These are phyloP conservation scores for Hypericum androsaemum DNA, from an alignment of 345 rosid genomes.

Conservation along the genomic window DNA sequence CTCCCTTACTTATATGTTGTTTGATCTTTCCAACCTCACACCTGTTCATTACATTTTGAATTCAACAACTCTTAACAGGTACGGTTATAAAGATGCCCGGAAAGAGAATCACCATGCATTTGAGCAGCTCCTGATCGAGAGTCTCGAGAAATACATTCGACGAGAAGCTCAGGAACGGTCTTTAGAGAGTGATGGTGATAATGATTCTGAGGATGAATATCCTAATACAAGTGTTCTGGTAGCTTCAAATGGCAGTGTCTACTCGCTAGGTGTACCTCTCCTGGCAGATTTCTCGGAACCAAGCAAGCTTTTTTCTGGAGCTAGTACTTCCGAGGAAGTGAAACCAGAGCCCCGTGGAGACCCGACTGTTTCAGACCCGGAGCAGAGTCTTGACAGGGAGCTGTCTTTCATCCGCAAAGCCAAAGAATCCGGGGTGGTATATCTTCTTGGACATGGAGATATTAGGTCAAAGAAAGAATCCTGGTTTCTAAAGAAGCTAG, in stretches of 20 bases:
- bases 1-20: no score
- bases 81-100: slow-evolving; percentile 24
- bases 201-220: slow-evolving; percentile 51
- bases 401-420: slow-evolving; percentile 41
- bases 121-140: slow-evolving; percentile 41
- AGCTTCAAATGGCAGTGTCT: slow-evolving; percentile 86
- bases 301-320: slow-evolving; percentile 34
- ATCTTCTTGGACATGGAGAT: slow-evolving; percentile 55
- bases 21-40: no score
- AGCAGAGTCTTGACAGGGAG: slow-evolving; percentile 27
- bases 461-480: slow-evolving; percentile 61
- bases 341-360: slow-evolving; percentile 9
- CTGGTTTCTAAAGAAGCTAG: slow-evolving; percentile 48
- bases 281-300: slow-evolving; percentile 51
- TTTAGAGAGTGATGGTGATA: slow-evolving; percentile 39
- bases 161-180: slow-evolving; percentile 10
- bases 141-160: slow-evolving; percentile 26
- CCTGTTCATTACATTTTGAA: no score
- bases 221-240: slow-evolving; percentile 49
- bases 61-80: not conserved
- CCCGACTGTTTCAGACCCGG: not conserved
- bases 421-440: slow-evolving; percentile 58
- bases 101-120: slow-evolving; percentile 55
- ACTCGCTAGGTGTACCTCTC: slow-evolving; percentile 77
- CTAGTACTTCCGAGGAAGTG: slow-evolving; percentile 13